Conservation (phyloP, 305 asterid genomes). For the Fraxinus floribunda region DNA sequence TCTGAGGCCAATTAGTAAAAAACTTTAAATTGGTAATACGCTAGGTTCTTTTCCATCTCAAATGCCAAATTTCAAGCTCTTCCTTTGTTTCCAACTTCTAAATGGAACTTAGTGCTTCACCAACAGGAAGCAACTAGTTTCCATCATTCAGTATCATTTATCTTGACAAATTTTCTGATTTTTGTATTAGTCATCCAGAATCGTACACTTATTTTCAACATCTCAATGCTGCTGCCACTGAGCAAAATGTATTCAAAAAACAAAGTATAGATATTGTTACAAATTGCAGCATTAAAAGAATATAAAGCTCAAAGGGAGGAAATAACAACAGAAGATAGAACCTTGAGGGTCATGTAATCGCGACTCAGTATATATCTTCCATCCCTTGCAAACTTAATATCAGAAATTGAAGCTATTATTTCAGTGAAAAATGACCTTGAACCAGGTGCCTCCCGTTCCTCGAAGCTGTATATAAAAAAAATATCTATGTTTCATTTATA, state of each 20-base stretch:
- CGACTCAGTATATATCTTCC: constrained; percentile 96
- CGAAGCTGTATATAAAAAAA: constrained; percentile 63
- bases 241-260: constrained; percentile 3
- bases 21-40: constrained; percentile 4
- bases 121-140: constrained; percentile 18
- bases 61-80: neutral
- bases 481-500: constrained; percentile 24
- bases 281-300: constrained; percentile 9
- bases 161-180: neutral
- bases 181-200: neutral
- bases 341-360: constrained; percentile 99
- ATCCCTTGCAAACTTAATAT: constrained; percentile 89
- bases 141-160: constrained; percentile 10
- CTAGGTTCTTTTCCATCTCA: constrained; percentile 16
- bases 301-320: constrained; percentile 11
- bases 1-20: neutral
- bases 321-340: constrained; percentile 27
- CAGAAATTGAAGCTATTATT: constrained; percentile 97
- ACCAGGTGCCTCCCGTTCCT: constrained; percentile 95
- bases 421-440: constrained; percentile 98
- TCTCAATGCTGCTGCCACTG: neutral
- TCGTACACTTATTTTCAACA: neutral
- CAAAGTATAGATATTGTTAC: constrained; percentile 9
- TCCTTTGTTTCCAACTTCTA: neutral
- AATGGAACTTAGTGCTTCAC: constrained; percentile 7